These are phyloP conservation scores for Rubroboletus satanas DNA, from an alignment of 768 basidiomycete species.

Conservation along the genomic window DNA sequence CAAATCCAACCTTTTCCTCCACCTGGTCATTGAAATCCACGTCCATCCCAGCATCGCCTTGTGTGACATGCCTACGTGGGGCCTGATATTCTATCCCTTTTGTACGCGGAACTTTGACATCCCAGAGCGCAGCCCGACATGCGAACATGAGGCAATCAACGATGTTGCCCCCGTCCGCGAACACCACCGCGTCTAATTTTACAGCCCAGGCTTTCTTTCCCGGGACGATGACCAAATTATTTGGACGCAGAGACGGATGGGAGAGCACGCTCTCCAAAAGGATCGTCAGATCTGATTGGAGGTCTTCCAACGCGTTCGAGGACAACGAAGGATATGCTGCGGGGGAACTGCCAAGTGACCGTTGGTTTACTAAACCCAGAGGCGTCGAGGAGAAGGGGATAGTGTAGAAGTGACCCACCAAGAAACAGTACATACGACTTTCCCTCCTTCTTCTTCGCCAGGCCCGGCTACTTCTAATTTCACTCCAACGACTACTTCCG, in stretches of 20 bases:
- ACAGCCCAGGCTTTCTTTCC: slow-evolving; percentile 72
- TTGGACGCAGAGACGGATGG: slow-evolving; percentile 61
- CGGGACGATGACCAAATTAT: slow-evolving; percentile 57
- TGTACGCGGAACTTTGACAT: slow-evolving; percentile 76
- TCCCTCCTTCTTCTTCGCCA: slow-evolving; percentile 52
- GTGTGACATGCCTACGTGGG: slow-evolving; percentile 27
- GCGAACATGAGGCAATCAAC: slow-evolving; percentile 79
- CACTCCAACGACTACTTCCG: slow-evolving; percentile 73
- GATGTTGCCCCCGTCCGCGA: slow-evolving; percentile 71
- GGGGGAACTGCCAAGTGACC: slow-evolving; percentile 58
- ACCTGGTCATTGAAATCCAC: slow-evolving; percentile 39
- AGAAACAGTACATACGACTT: slow-evolving; percentile 64
- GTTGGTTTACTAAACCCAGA: slow-evolving; percentile 9
- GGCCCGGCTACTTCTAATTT: slow-evolving; percentile 71
- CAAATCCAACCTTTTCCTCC: slow-evolving; percentile 45
- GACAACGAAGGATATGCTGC: slow-evolving; percentile 74
- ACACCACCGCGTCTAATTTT: slow-evolving; percentile 68
- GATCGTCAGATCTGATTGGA: slow-evolving; percentile 68
- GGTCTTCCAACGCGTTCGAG: slow-evolving; percentile 62
- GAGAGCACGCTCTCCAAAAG: slow-evolving; percentile 62
- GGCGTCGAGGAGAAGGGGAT: background rate
- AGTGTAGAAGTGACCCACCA: slow-evolving; percentile 56
- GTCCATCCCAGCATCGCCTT: slow-evolving; percentile 46
- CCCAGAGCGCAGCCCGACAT: slow-evolving; percentile 74
- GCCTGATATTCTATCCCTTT: slow-evolving; percentile 65